phyloP scores from a whole-genome alignment of 2,329 filamentous ascomycete genomes.

The Dothiorella sarmentorum region DNA sequence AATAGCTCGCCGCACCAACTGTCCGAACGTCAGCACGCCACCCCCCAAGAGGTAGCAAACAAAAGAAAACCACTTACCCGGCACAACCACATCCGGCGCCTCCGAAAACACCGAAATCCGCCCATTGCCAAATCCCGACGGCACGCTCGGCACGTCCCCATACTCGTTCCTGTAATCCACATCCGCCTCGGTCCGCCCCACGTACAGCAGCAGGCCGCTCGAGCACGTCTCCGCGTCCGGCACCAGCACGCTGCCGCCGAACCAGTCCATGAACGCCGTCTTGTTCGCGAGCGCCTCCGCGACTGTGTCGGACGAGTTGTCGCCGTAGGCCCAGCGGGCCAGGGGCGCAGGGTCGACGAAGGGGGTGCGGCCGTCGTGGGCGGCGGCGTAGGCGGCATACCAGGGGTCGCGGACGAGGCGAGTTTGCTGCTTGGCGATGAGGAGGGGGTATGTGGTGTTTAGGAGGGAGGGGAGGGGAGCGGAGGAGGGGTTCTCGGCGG shows the following conservation, averaged over 20 bases:
- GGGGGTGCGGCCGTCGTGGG: conserved; percentile 44
- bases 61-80: conserved; percentile 25
- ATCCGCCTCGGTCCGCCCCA: conserved; percentile 37
- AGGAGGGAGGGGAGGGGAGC: conserved; percentile 37
- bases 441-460: conserved; percentile 44
- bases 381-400: conserved; percentile 48
- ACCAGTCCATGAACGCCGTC: conserved; percentile 48
- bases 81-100: conserved; percentile 46
- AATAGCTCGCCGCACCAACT: conserved; percentile 38
- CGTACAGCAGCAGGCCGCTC: conserved; percentile 49
- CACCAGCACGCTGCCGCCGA: conserved; percentile 45
- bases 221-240: conserved; percentile 46
- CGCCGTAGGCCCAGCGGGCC: conserved; percentile 48
- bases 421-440: conserved; percentile 49
- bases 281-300: conserved; percentile 49
- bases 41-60: not conserved
- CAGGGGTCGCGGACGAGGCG: conserved; percentile 48
- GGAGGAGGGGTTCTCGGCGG: conserved; percentile 30
- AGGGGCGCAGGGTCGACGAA: conserved; percentile 51
- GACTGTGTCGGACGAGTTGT: conserved; percentile 36
- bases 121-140: conserved; percentile 47
- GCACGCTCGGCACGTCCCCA: conserved; percentile 40
- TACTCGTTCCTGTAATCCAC: conserved; percentile 48
- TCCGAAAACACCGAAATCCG: conserved; percentile 50
- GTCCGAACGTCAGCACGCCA: conserved; percentile 28